Conservation (phyloP, 352 stramenopile species). For the Globisporangium perplexum region DNA sequence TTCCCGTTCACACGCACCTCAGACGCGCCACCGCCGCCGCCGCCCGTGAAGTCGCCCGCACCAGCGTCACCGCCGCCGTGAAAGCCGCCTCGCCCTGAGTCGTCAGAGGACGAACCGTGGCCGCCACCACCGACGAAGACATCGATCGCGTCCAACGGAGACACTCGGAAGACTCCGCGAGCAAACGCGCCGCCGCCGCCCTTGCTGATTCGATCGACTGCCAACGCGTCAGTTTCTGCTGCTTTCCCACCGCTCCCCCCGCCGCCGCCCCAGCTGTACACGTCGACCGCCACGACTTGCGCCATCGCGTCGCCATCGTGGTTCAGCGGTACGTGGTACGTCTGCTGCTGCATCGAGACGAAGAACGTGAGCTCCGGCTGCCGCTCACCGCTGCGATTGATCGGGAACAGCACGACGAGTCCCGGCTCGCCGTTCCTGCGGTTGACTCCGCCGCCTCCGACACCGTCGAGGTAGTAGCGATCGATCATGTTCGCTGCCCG, state of each 20-base stretch:
- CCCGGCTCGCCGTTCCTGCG: slow-evolving; percentile 39
- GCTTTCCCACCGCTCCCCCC: slow-evolving; percentile 45
- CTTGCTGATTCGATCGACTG: slow-evolving; percentile 15
- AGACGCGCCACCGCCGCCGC: slow-evolving; percentile 59
- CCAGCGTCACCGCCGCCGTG: slow-evolving; percentile 67
- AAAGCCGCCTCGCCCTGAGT: slow-evolving; percentile 37
- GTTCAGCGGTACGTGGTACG: slow-evolving; percentile 22
- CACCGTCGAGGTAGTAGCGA: slow-evolving; percentile 55
- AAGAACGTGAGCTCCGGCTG: slow-evolving; percentile 38
- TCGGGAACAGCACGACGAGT: slow-evolving; percentile 51
- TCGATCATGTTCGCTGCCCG: slow-evolving; percentile 39
- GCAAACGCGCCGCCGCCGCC: slow-evolving; percentile 74
- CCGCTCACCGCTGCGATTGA: slow-evolving; percentile 35
- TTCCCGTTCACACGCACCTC: slow-evolving; percentile 37
- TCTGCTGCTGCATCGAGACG: slow-evolving; percentile 26
- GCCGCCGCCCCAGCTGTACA: slow-evolving; percentile 77
- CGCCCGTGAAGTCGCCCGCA: slow-evolving; percentile 41
- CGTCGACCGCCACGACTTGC: slow-evolving; percentile 55
- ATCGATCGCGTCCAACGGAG: slow-evolving; percentile 33
- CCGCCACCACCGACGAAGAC: slow-evolving; percentile 62
- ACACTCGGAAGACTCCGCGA: slow-evolving; percentile 42
- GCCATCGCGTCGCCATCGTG: slow-evolving; percentile 10
- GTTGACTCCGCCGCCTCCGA: slow-evolving; percentile 33
- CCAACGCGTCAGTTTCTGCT: not conserved
- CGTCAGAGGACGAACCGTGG: slow-evolving; percentile 13